phyloP scores from a whole-genome alignment of 75 land plant genomes.

The Sequoiadendron giganteum region DNA sequence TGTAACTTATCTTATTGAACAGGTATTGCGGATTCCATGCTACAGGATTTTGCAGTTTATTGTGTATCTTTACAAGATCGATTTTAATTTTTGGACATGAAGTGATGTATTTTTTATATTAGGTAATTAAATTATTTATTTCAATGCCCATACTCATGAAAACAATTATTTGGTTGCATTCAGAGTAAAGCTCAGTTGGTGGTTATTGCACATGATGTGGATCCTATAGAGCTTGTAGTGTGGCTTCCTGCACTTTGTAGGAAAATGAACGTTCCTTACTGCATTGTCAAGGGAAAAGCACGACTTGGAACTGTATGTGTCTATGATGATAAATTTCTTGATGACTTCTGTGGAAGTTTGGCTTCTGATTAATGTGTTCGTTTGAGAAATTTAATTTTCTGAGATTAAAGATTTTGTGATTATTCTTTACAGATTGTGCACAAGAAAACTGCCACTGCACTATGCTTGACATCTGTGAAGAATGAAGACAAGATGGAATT shows the following conservation, averaged over 20 bases:
- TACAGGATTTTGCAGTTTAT: background rate
- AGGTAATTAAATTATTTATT: constrained; percentile 31
- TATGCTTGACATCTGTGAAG: constrained; percentile 61
- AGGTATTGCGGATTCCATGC: constrained; percentile 23
- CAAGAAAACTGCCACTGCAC: constrained; percentile 49
- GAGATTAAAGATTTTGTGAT: background rate
- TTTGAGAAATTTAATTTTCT: background rate
- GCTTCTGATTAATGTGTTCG: background rate
- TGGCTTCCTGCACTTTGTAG: constrained; percentile 69
- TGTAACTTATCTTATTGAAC: constrained; percentile 74
- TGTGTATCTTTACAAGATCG: background rate
- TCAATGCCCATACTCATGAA: constrained; percentile 23
- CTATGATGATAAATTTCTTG: background rate
- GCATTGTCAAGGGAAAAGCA: constrained; percentile 71
- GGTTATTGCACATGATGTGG: constrained; percentile 61
- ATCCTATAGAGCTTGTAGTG: constrained; percentile 53
- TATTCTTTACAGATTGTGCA: constrained; percentile 43
- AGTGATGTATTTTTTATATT: background rate
- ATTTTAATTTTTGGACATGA: background rate
- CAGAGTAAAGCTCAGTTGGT: constrained; percentile 60
- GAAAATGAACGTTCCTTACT: constrained; percentile 71
- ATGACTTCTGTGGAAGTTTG: background rate
- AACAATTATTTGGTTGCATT: constrained; percentile 20
- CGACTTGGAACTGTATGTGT: constrained; percentile 54
- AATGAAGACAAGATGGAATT: constrained; percentile 59